A percentile compares a stretch with the other conserved stretches of the same genome.
These are phyloP conservation scores for Wickerhamiella siamensis DNA, from an alignment of 805 yeast species.

Conservation along the genomic window DNA sequence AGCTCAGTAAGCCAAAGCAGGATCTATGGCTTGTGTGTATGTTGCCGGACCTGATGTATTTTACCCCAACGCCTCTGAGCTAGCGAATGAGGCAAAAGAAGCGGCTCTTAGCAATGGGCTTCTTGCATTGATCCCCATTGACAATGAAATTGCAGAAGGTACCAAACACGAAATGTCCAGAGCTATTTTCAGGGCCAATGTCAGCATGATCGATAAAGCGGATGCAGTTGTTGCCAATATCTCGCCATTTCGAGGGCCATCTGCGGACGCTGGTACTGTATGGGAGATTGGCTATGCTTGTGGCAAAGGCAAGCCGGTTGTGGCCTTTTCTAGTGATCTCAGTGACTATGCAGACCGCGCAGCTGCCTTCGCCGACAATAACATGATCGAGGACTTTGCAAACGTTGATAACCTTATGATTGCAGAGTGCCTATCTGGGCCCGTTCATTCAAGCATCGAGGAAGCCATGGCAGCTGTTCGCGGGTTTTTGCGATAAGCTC, in stretches of 20 bases:
- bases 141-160: conserved; percentile 1
- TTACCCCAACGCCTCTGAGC: conserved; percentile 4
- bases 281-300: conserved; percentile 10
- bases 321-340: conserved; percentile 3
- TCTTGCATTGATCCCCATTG: conserved; percentile 6
- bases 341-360: conserved; percentile 5
- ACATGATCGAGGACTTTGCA: conserved; percentile 7
- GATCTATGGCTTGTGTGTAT: conserved; percentile 1
- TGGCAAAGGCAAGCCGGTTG: conserved; percentile 8
- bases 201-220: conserved; percentile 6
- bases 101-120: conserved; percentile 4
- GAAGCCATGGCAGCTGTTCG: conserved; percentile 6
- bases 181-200: conserved; percentile 5
- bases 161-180: conserved; percentile 4
- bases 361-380: not conserved
- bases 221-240: conserved; percentile 9
- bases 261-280: conserved; percentile 10
- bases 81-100: conserved; percentile 3
- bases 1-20: too few species aligned
- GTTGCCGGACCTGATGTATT: conserved; percentile 11
- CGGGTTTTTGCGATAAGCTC: too few species aligned
- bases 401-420: conserved; percentile 9
- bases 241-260: conserved; percentile 9
- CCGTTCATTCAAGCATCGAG: conserved; percentile 3
- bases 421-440: conserved; percentile 4